Percentiles rank a stretch among this genome's conserved stretches.
phyloP scores from a whole-genome alignment of 192 early-diverging fungal species.

The Glomus cerebriforme region DNA sequence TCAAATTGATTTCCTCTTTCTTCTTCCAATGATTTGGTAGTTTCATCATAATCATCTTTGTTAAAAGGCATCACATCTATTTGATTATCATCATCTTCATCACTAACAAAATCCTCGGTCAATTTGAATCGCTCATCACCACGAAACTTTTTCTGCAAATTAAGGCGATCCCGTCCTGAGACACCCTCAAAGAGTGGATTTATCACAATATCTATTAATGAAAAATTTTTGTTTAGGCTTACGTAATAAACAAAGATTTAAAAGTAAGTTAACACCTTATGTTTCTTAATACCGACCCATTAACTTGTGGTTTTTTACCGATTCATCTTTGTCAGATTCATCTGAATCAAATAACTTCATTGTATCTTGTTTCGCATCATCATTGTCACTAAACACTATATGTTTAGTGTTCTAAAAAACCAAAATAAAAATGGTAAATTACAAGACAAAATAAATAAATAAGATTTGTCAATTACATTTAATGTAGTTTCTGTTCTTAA shows the following conservation, averaged over 20 bases:
- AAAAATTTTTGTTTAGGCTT: background rate
- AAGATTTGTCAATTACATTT: background rate
- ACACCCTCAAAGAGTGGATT: conserved; percentile 49
- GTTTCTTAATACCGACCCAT: background rate
- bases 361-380: background rate
- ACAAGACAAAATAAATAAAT: background rate
- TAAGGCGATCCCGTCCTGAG: conserved; percentile 38
- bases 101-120: conserved; percentile 43
- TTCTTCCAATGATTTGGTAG: conserved; percentile 31
- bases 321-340: conserved; percentile 31
- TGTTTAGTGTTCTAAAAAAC: background rate
- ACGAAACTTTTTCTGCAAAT: conserved; percentile 42
- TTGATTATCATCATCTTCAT: background rate
- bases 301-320: background rate
- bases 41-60: conserved; percentile 35
- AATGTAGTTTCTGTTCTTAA: conserved; percentile 7
- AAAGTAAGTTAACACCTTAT: background rate
- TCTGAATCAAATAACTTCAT: conserved; percentile 44
- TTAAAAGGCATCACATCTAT: background rate
- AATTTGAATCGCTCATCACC: conserved; percentile 50
- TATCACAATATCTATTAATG: conserved; percentile 35
- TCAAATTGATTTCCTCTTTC: conserved; percentile 43
- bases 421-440: background rate
- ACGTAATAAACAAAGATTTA: background rate
- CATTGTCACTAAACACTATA: conserved; percentile 22